These are phyloP conservation scores for Phytophthora capsici DNA, from an alignment of 352 stramenopile species.

Conservation along the genomic window DNA sequence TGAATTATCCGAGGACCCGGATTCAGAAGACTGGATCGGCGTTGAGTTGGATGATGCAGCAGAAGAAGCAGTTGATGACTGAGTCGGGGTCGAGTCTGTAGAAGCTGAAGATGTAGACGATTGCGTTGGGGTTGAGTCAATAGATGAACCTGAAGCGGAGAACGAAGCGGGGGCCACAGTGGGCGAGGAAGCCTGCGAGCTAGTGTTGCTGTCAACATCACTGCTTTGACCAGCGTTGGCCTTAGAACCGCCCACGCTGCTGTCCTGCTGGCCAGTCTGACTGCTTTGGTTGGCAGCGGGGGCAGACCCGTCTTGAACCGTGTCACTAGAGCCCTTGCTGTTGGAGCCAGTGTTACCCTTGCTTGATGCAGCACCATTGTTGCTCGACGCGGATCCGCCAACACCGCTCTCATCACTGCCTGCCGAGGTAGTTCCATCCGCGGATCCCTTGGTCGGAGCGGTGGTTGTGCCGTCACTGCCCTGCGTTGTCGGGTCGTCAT, in stretches of 20 bases:
- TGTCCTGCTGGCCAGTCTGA: constrained; percentile 10
- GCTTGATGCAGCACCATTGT: not conserved
- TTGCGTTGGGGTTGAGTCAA: not conserved
- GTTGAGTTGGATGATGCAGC: constrained; percentile 4
- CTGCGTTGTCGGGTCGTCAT: constrained; percentile 9
- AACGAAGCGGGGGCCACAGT: not conserved
- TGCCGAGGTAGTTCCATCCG: constrained; percentile 2
- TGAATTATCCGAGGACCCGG: not conserved
- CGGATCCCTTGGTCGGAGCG: not conserved
- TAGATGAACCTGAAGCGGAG: constrained; percentile 5
- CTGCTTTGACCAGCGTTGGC: constrained; percentile 3
- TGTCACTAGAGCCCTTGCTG: constrained; percentile 12
- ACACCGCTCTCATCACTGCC: constrained; percentile 2
- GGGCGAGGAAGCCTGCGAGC: not conserved
- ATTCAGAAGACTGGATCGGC: constrained; percentile 1
- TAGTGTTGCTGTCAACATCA: constrained; percentile 4
- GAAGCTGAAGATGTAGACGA: constrained; percentile 14
- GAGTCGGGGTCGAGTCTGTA: not conserved
- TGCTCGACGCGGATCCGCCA: not conserved
- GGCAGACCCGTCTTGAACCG: constrained; percentile 6
- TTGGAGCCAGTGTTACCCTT: constrained; percentile 3
- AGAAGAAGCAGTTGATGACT: constrained; percentile 1
- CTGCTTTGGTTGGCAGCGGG: constrained; percentile 5
- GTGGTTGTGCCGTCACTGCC: not conserved
- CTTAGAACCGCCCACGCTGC: constrained; percentile 11